Conservation (phyloP, 805 yeast genomes). For the Isabelozyma heimii region DNA sequence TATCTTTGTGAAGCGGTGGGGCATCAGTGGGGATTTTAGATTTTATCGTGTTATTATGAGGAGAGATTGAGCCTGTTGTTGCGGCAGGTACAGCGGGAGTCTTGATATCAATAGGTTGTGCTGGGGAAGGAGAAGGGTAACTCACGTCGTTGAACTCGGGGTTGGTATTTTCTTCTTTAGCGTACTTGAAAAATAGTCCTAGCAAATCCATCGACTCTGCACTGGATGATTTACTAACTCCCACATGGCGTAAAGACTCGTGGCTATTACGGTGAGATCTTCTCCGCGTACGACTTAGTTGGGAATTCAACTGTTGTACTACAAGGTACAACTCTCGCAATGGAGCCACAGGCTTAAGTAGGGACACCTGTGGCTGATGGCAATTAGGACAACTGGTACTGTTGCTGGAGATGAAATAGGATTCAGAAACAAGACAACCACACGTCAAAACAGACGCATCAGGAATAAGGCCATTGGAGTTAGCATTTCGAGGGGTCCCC, state of each 20-base stretch:
- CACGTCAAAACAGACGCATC: constrained; percentile 39
- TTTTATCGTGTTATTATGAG: neutral
- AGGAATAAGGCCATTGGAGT: constrained; percentile 10
- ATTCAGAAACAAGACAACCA: constrained; percentile 40
- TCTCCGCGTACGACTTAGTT: neutral
- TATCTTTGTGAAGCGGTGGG: neutral
- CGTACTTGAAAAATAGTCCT: constrained; percentile 37
- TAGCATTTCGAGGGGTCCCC: constrained; percentile 7
- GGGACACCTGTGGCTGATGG: constrained; percentile 10
- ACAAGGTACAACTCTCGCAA: constrained; percentile 30
- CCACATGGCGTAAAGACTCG: neutral
- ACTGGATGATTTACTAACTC: neutral
- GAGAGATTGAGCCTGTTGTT: neutral
- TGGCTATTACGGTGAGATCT: neutral
- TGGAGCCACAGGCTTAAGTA: constrained; percentile 29
- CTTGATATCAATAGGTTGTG: constrained; percentile 1
- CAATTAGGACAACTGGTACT: constrained; percentile 24
- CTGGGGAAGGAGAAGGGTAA: neutral
- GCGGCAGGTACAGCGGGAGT: neutral
- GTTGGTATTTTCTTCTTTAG: constrained; percentile 30
- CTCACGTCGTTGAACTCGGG: neutral
- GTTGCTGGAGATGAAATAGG: constrained; percentile 13
- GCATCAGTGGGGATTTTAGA: neutral
- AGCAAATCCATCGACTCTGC: constrained; percentile 28
- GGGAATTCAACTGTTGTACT: constrained; percentile 14